Conservation (phyloP, 73 alveolate genomes). For the Breviolum minutum region DNA sequence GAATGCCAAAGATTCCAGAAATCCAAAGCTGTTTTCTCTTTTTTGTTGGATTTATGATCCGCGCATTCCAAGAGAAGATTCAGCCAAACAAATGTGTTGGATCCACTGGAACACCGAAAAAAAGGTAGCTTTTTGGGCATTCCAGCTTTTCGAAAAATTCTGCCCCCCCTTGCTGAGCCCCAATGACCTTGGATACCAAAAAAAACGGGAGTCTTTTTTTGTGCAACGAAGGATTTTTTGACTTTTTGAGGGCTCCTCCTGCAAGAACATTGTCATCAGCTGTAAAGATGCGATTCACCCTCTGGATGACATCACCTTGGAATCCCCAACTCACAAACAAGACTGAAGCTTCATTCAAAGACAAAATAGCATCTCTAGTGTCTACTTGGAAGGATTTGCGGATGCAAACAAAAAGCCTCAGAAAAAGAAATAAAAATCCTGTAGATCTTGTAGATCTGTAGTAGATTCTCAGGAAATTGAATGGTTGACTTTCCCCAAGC, state of each 20-base stretch:
- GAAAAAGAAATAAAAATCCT: no score
- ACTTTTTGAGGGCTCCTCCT: slow-evolving; percentile 23
- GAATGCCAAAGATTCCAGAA: no score
- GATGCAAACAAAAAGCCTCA: background rate
- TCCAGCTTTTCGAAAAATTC: background rate
- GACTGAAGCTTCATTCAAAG: background rate
- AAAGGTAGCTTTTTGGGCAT: background rate
- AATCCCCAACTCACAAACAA: background rate
- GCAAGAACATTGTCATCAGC: slow-evolving; percentile 92
- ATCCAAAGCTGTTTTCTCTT: no score
- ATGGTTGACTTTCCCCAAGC: background rate
- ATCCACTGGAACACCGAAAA: no score
- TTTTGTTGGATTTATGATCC: no score
- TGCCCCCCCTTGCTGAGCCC: background rate
- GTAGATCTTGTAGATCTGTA: no score
- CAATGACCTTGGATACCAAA: background rate
- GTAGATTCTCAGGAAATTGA: background rate
- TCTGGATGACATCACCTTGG: slow-evolving; percentile 89
- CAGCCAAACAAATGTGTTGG: no score
- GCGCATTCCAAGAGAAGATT: no score
- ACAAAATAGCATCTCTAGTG: background rate
- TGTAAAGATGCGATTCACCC: slow-evolving; percentile 94
- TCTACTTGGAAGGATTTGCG: background rate
- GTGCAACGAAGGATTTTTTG: no score
- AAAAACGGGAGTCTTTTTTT: no score